Evolutionary conservation across 495 filamentous ascomycete species (phyloP).

Genomic region (Apiosordaria backusii): DNA sequence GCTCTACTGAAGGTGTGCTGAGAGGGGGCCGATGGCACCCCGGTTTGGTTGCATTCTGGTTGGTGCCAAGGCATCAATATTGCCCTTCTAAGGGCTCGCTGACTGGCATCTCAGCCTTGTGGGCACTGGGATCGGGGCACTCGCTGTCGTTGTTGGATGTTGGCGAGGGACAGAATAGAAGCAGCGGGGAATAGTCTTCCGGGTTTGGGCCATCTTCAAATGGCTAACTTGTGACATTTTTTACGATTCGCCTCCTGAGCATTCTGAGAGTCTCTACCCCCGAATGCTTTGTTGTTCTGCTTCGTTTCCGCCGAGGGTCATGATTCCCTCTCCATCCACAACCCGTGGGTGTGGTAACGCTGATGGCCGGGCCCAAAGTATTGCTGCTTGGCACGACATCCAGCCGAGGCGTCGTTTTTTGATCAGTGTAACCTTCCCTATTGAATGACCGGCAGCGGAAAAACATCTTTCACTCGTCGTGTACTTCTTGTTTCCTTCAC

Average conservation of each 20-base stretch:
- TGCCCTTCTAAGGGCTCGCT: background rate
- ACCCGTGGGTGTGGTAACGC: slow-evolving; percentile 1
- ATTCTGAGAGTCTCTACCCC: too few species aligned
- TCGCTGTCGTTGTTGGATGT: background rate
- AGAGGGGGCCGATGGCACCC: slow-evolving; percentile 3
- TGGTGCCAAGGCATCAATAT: slow-evolving; percentile 1
- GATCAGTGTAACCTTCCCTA: slow-evolving; percentile 7
- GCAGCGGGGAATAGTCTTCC: background rate
- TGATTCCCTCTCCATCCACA: background rate
- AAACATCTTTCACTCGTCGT: background rate
- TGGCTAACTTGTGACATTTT: background rate
- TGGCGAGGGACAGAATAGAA: background rate
- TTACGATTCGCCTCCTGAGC: background rate
- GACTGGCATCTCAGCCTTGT: slow-evolving; percentile 8
- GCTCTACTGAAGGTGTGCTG: background rate
- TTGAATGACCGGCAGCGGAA: background rate
- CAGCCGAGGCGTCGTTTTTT: background rate
- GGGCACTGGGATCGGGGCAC: background rate
- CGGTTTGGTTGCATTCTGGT: background rate
- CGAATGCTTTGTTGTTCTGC: too few species aligned
- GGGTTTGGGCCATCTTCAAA: too few species aligned
- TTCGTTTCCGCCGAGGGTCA: too few species aligned
- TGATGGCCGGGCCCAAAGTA: background rate
- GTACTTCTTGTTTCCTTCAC: background rate
- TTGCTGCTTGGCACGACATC: background rate